phyloP scores from a whole-genome alignment of 441 rosid species.

The Syzygium syzygioides region DNA sequence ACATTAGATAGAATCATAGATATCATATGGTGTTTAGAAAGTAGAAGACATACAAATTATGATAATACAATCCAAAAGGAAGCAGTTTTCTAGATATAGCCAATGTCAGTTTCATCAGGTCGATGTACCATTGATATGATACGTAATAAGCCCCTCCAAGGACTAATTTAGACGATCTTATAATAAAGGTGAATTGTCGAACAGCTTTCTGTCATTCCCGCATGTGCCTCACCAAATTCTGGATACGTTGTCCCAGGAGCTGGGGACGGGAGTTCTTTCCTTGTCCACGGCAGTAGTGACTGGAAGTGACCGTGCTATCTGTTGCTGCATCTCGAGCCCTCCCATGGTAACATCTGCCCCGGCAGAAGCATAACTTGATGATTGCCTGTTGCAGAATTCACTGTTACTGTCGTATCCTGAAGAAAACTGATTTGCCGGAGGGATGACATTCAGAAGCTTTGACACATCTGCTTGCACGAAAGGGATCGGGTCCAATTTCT shows the following conservation, averaged over 20 bases:
- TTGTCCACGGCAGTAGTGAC: conserved; percentile 25
- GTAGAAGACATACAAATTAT: not conserved
- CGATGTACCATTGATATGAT: not conserved
- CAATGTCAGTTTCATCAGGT: not conserved
- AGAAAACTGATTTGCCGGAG: conserved; percentile 18
- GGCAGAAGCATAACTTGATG: conserved; percentile 21
- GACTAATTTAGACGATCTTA: not conserved
- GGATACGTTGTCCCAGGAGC: conserved; percentile 56
- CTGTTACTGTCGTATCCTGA: conserved; percentile 40
- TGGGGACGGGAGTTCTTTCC: conserved; percentile 21
- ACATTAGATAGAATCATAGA: not conserved
- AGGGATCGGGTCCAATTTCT: conserved; percentile 25
- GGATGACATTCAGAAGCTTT: conserved; percentile 18
- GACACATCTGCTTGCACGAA: conserved; percentile 42
- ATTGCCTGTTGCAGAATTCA: conserved; percentile 49
- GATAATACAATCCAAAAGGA: not conserved
- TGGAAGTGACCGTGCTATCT: conserved; percentile 44
- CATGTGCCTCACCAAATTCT: conserved; percentile 31
- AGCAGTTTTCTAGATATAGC: not conserved
- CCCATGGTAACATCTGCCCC: conserved; percentile 46
- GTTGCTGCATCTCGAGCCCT: conserved; percentile 51
- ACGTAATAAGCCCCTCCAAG: not conserved
- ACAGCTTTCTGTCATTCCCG: not conserved
- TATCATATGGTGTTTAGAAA: not conserved
- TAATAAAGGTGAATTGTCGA: not conserved